A percentile compares a stretch with the other conserved stretches of the same genome.
Evolutionary conservation across 108 stramenopile species (phyloP).

Genomic region (Nannochloropsis salina): DNA sequence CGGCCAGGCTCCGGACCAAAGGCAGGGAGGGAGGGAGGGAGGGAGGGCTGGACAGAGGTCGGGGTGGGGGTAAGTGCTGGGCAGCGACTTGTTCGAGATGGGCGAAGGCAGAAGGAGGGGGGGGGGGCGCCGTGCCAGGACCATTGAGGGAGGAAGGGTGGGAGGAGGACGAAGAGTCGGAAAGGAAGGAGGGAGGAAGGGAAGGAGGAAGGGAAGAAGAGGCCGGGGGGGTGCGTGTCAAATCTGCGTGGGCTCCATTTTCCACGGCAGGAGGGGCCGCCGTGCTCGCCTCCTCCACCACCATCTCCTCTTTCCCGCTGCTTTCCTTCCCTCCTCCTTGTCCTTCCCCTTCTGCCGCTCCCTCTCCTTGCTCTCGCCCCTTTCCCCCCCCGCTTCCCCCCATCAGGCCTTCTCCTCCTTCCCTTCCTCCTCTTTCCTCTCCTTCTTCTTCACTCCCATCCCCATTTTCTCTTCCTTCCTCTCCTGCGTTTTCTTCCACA

Average conservation of each 20-base stretch:
- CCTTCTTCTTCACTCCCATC: background rate
- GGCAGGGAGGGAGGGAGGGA: constrained; percentile 13
- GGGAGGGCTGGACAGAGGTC: background rate
- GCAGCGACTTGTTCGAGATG: background rate
- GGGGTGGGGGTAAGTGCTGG: background rate
- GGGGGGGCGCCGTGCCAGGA: background rate
- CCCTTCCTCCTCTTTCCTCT: background rate
- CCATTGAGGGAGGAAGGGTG: background rate
- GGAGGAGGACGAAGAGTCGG: background rate
- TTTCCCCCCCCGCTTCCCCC: background rate
- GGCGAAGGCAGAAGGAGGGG: background rate
- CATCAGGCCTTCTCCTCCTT: background rate
- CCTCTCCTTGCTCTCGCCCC: background rate
- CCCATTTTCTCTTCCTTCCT: background rate
- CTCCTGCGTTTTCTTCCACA: background rate
- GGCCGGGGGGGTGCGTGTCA: background rate
- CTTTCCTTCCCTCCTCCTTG: too few species aligned
- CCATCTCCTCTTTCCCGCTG: too few species aligned
- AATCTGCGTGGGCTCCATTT: too few species aligned
- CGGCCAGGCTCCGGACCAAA: background rate
- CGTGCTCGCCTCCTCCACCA: too few species aligned
- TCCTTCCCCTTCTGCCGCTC: too few species aligned
- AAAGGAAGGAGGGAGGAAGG: background rate
- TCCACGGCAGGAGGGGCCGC: too few species aligned
- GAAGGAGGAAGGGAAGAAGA: background rate